phyloP scores from a whole-genome alignment of 108 stramenopile genomes.

The Fistulifera pelliculosa region DNA sequence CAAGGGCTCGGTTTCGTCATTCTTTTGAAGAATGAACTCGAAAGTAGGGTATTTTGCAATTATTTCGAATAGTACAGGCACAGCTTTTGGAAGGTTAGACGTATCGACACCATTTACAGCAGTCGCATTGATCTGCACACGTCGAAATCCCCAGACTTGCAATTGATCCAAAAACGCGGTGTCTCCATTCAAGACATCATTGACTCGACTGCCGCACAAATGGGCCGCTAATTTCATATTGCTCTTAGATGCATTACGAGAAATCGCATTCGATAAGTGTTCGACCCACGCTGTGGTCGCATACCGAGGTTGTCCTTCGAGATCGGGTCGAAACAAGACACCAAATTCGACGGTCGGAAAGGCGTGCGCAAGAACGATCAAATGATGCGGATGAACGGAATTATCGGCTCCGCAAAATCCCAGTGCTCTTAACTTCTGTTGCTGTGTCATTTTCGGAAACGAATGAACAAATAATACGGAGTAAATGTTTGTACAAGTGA shows the following conservation, averaged over 20 bases:
- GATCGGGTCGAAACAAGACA: conserved; percentile 88
- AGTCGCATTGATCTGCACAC: conserved; percentile 94
- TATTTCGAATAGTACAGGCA: conserved; percentile 29
- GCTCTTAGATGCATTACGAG: not conserved
- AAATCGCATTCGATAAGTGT: conserved; percentile 14
- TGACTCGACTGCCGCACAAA: conserved; percentile 80
- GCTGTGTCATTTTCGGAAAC: too few species aligned
- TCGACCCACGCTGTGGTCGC: conserved; percentile 72
- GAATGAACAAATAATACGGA: too few species aligned
- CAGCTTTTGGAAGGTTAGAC: conserved; percentile 36
- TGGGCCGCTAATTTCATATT: conserved; percentile 82
- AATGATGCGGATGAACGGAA: conserved; percentile 68
- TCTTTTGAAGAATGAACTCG: conserved; percentile 92
- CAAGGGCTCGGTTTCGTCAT: conserved; percentile 71
- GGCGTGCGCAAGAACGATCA: conserved; percentile 37
- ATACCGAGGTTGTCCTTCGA: conserved; percentile 83
- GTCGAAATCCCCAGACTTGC: conserved; percentile 56
- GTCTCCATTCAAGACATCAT: conserved; percentile 69
- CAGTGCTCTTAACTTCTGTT: conserved; percentile 42
- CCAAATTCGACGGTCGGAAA: conserved; percentile 90
- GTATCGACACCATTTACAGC: conserved; percentile 88
- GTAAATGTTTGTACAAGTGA: too few species aligned
- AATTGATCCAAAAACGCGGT: conserved; percentile 52
- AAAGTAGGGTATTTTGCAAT: conserved; percentile 37
- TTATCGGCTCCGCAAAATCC: conserved; percentile 94